Conservation (phyloP, 225 moss, liverwort and hornwort species). For the Rhytidiadelphus loreus region DNA sequence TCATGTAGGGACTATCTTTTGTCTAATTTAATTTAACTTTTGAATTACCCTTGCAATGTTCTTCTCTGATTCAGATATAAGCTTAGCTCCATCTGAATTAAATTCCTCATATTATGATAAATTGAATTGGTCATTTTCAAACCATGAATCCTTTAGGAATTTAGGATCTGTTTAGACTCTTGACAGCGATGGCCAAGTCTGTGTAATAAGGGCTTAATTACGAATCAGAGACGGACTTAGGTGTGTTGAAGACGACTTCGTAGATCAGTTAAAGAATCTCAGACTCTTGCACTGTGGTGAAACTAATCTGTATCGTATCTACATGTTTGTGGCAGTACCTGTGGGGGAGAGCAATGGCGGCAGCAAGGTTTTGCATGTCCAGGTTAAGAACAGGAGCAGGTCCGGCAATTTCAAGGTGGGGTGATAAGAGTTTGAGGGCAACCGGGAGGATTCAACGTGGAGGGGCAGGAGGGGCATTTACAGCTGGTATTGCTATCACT, state of each 20-base stretch:
- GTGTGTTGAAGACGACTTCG: background rate
- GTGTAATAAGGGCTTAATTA: background rate
- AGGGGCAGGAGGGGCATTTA: slow-evolving; percentile 17
- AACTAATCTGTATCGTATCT: background rate
- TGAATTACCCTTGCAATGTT: background rate
- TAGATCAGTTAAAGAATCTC: background rate
- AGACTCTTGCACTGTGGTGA: background rate
- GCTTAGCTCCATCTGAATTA: background rate
- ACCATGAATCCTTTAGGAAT: background rate
- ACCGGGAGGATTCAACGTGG: slow-evolving; percentile 11
- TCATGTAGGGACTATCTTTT: background rate
- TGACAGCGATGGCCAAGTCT: background rate
- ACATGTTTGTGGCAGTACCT: background rate
- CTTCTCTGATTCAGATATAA: background rate
- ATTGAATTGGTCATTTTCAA: background rate
- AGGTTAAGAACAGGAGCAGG: slow-evolving; percentile 23
- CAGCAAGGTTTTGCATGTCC: slow-evolving; percentile 21
- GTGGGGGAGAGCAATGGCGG: slow-evolving; percentile 13
- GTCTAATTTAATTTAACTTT: background rate
- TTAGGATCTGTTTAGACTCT: background rate
- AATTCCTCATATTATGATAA: background rate
- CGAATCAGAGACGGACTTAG: background rate
- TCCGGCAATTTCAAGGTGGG: slow-evolving; percentile 6
- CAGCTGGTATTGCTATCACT: slow-evolving; percentile 25
- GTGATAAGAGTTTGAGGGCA: slow-evolving; percentile 5